phyloP scores from a whole-genome alignment of 345 rosid species.

The Eucalyptus erythrocorys region DNA sequence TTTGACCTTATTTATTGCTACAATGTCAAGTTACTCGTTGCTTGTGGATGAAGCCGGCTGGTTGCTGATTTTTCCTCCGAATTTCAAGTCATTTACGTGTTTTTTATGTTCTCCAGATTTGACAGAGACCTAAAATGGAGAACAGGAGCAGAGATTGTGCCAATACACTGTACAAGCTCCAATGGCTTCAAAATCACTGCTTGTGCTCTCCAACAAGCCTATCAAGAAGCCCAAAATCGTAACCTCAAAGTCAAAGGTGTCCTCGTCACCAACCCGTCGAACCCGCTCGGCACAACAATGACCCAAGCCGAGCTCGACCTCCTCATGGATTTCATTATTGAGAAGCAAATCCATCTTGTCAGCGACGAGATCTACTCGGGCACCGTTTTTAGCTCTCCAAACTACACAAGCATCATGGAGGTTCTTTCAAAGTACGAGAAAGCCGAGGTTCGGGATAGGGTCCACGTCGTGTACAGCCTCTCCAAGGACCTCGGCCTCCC shows the following conservation, averaged over 20 bases:
- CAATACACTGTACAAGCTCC: slow-evolving; percentile 36
- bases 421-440: slow-evolving; percentile 19
- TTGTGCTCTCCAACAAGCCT: slow-evolving; percentile 6
- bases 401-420: slow-evolving; percentile 56
- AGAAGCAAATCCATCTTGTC: slow-evolving; percentile 49
- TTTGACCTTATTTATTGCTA: background rate
- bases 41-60: background rate
- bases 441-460: slow-evolving; percentile 14
- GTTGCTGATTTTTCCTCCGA: background rate
- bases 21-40: background rate
- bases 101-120: slow-evolving; percentile 10
- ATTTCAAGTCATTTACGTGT: background rate
- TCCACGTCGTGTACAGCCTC: slow-evolving; percentile 75
- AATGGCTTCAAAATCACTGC: slow-evolving; percentile 37
- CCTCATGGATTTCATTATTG: slow-evolving; percentile 38
- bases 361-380: slow-evolving; percentile 87
- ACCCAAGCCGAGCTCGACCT: slow-evolving; percentile 40
- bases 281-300: slow-evolving; percentile 10
- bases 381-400: slow-evolving; percentile 53
- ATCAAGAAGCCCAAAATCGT: background rate
- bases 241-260: slow-evolving; percentile 17
- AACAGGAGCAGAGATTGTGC: slow-evolving; percentile 36
- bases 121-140: slow-evolving; percentile 59
- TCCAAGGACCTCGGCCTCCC: slow-evolving; percentile 93
- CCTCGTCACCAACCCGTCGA: slow-evolving; percentile 11